Conservation (phyloP, 2,329 filamentous ascomycete species). For the Periglandula ipomoeae region DNA sequence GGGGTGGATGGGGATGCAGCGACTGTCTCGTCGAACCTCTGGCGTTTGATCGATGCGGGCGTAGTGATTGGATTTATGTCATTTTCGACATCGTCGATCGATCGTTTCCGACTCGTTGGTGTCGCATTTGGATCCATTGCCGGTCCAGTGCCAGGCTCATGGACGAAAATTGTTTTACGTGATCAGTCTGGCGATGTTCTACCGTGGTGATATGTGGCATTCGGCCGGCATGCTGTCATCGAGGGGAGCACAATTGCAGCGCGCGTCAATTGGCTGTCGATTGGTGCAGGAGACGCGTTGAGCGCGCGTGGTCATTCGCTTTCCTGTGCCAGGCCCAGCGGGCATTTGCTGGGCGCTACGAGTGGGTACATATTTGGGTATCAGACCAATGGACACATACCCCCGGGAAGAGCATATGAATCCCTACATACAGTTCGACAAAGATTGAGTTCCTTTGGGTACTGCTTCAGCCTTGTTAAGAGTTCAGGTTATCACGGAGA, state of each 20-base stretch:
- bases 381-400: no score
- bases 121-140: constrained; percentile 19
- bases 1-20: constrained; percentile 19
- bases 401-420: no score
- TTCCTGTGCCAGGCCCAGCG: no score
- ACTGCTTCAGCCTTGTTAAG: no score
- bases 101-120: constrained; percentile 11
- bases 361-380: no score
- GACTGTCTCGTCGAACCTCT: constrained; percentile 20
- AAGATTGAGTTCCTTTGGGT: no score
- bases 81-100: constrained; percentile 13
- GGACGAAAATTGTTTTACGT: neutral
- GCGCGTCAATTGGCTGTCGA: constrained; percentile 1
- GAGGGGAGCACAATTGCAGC: neutral
- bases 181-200: neutral
- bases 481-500: no score
- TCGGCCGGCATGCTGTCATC: neutral
- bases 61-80: constrained; percentile 14
- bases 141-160: neutral
- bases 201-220: neutral
- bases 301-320: neutral
- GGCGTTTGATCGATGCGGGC: constrained; percentile 21
- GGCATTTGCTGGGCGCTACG: no score
- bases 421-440: no score
- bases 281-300: constrained; percentile 6